These are phyloP conservation scores for Austroboletus rostrupii DNA, from an alignment of 1,284 basidiomycete genomes.

Conservation along the genomic window DNA sequence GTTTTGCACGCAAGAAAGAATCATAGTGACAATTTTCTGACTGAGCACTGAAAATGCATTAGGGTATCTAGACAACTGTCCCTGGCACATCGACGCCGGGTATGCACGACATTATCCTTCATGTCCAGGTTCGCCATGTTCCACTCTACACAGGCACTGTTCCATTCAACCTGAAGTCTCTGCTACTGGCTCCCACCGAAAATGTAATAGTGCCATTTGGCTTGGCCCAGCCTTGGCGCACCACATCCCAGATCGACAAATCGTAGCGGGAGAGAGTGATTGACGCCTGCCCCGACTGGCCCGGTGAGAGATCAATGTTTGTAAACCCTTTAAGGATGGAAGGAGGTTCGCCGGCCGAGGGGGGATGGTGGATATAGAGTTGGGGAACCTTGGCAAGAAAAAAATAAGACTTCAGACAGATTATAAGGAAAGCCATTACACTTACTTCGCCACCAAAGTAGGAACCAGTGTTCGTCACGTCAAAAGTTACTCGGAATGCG, in stretches of 20 bases:
- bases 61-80: background rate
- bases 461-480: conserved; percentile 54
- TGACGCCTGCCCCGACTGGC: conserved; percentile 42
- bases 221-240: conserved; percentile 44
- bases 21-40: no score
- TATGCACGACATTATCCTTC: no score
- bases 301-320: conserved; percentile 47
- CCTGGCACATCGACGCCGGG: no score
- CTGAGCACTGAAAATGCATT: background rate
- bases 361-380: conserved; percentile 59
- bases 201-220: conserved; percentile 43
- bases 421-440: background rate
- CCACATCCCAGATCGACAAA: conserved; percentile 57
- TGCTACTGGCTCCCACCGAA: conserved; percentile 51
- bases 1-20: no score
- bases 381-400: conserved; percentile 48
- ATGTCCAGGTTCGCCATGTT: no score
- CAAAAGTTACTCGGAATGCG: conserved; percentile 54
- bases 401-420: background rate
- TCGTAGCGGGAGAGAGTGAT: conserved; percentile 65
- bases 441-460: conserved; percentile 52
- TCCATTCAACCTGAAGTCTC: conserved; percentile 43
- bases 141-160: conserved; percentile 28
- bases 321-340: conserved; percentile 64
- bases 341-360: conserved; percentile 56